Base-by-base conservation (phyloP, 1,284 basidiomycete species). In the Laetiporus sulphureus region DNA sequence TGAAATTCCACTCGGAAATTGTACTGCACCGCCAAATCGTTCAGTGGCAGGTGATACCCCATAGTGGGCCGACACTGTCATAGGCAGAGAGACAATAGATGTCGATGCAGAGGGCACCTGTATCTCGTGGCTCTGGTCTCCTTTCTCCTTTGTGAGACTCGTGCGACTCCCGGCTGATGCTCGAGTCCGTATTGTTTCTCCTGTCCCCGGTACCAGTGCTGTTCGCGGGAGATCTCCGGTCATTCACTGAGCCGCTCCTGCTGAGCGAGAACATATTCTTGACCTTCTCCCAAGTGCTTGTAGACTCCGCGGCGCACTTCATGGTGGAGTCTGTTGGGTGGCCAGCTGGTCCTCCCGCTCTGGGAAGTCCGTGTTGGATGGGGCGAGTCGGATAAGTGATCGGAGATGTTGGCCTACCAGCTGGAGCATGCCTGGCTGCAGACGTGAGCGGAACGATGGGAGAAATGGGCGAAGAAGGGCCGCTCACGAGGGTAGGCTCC, bases 141-240 rank as follows among this genome's bases (percentile, higher is more conserved):
- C 64, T 55, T 71, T 74, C 52, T 79, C 77, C 15, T 63, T 66
- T 5, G 71, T 74, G 29, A 83, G 59, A 55, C 83, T 86, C 19
- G 71, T 75, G 11, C 79, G 80, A 54, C 85, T 89, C 85, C 29
- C 83, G 71, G 56, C 81, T 86, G 47, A 79, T 64, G 54, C 78
- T 77, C 19, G 83, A 83, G 52, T 84, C 80, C 2, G 77, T 79
- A 46, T 80, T 70, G 56, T 79, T 77, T 30, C 76, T 71, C 49
- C 73, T 65, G 39, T 83, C 79, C 33, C 82, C 74, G 32, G 72
- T 72, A 34, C 71, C 72, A 43, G 85, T 72, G 54, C 83, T 87
- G 54, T 87, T 87, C 31, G 83, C 79, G 27, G 86, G 76, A 39
- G 85, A 88, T 35, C 86, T 76, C 47, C 84, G 73, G 5, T 84